Base-by-base conservation (phyloP, 495 filamentous ascomycete genomes). In the Penicillium malachiteum region DNA sequence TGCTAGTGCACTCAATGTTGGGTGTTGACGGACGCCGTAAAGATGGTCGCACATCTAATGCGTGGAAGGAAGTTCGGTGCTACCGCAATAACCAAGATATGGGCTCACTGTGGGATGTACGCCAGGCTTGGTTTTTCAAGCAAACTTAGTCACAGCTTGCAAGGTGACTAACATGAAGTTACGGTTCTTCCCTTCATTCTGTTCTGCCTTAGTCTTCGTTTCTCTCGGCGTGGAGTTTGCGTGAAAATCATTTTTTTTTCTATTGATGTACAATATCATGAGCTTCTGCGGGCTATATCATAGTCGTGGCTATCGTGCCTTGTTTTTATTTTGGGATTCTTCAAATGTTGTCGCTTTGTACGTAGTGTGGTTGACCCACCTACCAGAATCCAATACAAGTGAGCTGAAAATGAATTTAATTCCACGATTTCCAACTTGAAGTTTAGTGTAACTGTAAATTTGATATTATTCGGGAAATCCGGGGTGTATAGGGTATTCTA, bases 31-130 rank as follows among this genome's bases (percentile, higher is more conserved):
- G 65, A 21, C 60, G 65, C n/a, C 54, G 31, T 13, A 44, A 53
- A 4, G 52, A 55, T 48, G 72, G 74, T 3, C 72, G 77, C 16
- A 71, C 66, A 41, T 63, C 66, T 1, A 83, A 81, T 66, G 62
- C 77, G 6, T 84, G 81, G 81, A 81, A 81, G 55, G 66, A 71
- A 33, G 56, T 82, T 40, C 78, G 81, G 6, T 76, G 71, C 43
- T 74, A 73, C 33, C 70, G 81, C 21, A 64, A 78, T 32, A 80
- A 84, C 33, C 81, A 84, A 64, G 81, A 83, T 49, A 77, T 83
- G 58, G 81, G 81, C 7, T 78, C 68, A 48, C 69, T 83, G 9
- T 84, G 74, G 63, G 81, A 83, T 54, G 66, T 84, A 48, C 67
- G 80, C 18, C 75, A 81, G 42, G 66, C 68, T 46, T 78, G 74